Evolutionary conservation across 768 basidiomycete genomes (phyloP).

Genomic region (Kwoniella newhampshirensis): DNA sequence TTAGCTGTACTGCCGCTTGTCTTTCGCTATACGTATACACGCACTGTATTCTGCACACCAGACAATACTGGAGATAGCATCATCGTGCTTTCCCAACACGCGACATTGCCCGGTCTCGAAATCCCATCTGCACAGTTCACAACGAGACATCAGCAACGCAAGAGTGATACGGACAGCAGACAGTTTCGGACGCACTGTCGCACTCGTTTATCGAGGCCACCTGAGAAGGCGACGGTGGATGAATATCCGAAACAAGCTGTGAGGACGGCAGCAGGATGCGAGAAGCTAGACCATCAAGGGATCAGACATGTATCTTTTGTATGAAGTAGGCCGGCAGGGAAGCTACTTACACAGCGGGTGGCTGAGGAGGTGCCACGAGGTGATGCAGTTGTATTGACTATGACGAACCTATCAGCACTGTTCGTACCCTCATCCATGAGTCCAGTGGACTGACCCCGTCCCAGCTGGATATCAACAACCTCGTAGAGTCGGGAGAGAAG

Average conservation of each 20-base stretch:
- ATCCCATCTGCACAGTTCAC: conserved; percentile 68
- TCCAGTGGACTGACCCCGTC: conserved; percentile 62
- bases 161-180: not conserved
- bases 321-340: conserved; percentile 54
- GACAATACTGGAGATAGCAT: conserved; percentile 74
- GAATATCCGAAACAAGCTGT: conserved; percentile 70
- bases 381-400: conserved; percentile 43
- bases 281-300: conserved; percentile 56
- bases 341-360: conserved; percentile 37
- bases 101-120: conserved; percentile 69
- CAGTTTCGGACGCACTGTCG: conserved; percentile 79
- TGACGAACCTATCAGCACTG: not conserved
- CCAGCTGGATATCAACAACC: conserved; percentile 84
- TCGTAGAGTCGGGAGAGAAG: conserved; percentile 79
- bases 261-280: conserved; percentile 86
- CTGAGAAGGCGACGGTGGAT: conserved; percentile 70
- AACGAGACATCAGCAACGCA: not conserved
- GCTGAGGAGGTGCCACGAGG: conserved; percentile 25
- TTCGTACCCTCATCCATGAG: not conserved
- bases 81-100: conserved; percentile 76
- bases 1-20: not conserved
- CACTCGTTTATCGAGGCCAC: conserved; percentile 80
- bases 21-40: conserved; percentile 50
- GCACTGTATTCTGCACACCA: conserved; percentile 67
- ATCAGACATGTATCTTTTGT: conserved; percentile 16